Evolutionary conservation across 768 basidiomycete genomes (phyloP).

Genomic region (Agaricus blazei): DNA sequence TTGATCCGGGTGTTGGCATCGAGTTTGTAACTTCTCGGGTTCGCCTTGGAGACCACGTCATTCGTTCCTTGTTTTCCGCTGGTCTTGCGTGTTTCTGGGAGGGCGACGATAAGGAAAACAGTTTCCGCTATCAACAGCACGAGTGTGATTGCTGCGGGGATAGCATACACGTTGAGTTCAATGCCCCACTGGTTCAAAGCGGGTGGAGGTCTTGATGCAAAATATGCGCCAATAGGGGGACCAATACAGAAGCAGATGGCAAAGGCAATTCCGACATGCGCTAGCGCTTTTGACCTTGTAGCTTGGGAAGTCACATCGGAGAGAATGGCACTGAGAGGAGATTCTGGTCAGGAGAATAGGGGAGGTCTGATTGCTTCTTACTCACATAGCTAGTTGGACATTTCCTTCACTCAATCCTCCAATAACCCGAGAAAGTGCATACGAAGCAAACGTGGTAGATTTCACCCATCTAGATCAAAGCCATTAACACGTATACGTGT

Average conservation of each 20-base stretch:
- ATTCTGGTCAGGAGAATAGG: not conserved
- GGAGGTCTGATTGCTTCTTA: conserved; percentile 10
- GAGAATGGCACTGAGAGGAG: conserved; percentile 70
- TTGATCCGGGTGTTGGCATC: conserved; percentile 46
- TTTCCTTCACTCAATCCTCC: conserved; percentile 97
- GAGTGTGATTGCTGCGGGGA: conserved; percentile 82
- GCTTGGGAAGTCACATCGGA: conserved; percentile 83
- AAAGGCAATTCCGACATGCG: conserved; percentile 94
- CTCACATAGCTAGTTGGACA: conserved; percentile 91
- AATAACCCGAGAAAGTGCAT: conserved; percentile 83
- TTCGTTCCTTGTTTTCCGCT: conserved; percentile 17
- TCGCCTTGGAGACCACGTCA: conserved; percentile 8
- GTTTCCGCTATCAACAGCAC: conserved; percentile 78
- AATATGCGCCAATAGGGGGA: conserved; percentile 93
- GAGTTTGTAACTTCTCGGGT: conserved; percentile 17
- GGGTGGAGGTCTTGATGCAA: conserved; percentile 76
- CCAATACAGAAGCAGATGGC: conserved; percentile 92
- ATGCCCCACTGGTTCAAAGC: conserved; percentile 49
- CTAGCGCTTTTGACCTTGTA: conserved; percentile 80
- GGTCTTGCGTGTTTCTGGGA: conserved; percentile 83
- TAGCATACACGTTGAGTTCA: conserved; percentile 85
- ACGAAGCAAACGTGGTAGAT: conserved; percentile 87
- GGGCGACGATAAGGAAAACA: conserved; percentile 59
- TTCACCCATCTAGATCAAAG: conserved; percentile 66
- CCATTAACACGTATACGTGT: not conserved